A percentile compares a stretch with the other conserved stretches of the same genome.
Evolutionary conservation across 2,329 filamentous ascomycete genomes (phyloP).

Genomic region (Colletotrichum brevisporum): DNA sequence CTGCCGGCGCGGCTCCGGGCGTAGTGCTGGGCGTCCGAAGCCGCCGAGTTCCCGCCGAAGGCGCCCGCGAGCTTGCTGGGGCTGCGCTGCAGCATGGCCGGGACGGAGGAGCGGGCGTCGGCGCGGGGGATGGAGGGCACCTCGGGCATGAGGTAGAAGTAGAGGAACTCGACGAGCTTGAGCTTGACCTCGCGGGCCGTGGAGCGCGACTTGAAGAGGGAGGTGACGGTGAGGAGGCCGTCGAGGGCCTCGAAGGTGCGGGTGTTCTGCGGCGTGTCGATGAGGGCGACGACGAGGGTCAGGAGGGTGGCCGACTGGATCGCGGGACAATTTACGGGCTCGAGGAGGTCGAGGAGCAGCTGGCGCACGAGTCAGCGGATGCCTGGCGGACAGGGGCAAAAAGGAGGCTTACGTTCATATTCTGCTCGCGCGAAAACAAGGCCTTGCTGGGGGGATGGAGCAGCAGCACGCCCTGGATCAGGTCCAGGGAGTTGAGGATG

Average conservation of each 20-base stretch:
- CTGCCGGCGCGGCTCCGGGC: constrained; percentile 52
- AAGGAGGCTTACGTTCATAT: constrained; percentile 83
- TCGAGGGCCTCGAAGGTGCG: constrained; percentile 94
- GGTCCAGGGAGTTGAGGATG: constrained; percentile 88
- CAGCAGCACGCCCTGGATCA: constrained; percentile 89
- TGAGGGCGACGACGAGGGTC: constrained; percentile 88
- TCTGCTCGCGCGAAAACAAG: constrained; percentile 88
- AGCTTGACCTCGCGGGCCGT: constrained; percentile 92
- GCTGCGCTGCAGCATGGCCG: constrained; percentile 73
- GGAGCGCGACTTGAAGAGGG: constrained; percentile 89
- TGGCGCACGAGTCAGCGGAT: constrained; percentile 46
- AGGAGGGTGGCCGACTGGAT: constrained; percentile 93
- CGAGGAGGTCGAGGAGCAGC: constrained; percentile 93
- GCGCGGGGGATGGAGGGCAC: constrained; percentile 70
- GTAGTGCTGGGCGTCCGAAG: constrained; percentile 49
- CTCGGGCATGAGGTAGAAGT: constrained; percentile 99
- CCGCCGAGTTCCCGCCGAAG: constrained; percentile 57
- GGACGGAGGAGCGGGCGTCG: constrained; percentile 59
- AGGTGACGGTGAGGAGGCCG: constrained; percentile 91
- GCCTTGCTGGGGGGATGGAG: constrained; percentile 91
- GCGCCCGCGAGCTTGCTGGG: constrained; percentile 77
- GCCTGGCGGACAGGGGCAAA: neutral
- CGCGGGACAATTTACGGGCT: constrained; percentile 90
- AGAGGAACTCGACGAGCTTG: constrained; percentile 96
- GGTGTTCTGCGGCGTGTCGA: constrained; percentile 89